These are phyloP conservation scores for Penicillium fuscoglaucum DNA, from an alignment of 2,329 filamentous ascomycete genomes.

Conservation along the genomic window DNA sequence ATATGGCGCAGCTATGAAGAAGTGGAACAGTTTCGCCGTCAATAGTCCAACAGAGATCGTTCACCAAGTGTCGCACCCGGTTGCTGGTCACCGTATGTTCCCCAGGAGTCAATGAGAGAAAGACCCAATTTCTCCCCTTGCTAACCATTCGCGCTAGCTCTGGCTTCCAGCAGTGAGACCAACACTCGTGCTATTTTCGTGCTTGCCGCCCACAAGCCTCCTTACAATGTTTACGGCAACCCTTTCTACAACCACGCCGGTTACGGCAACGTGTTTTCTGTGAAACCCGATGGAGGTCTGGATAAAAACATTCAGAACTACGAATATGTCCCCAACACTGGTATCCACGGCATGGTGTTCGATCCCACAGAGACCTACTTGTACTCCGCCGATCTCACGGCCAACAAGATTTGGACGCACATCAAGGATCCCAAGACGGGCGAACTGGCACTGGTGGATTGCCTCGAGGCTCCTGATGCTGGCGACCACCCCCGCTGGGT, in stretches of 20 bases:
- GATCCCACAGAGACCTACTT: slow-evolving; percentile 47
- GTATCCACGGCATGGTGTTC: slow-evolving; percentile 52
- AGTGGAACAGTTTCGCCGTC: slow-evolving; percentile 81
- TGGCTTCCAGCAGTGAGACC: slow-evolving; percentile 67
- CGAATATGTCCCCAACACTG: slow-evolving; percentile 46
- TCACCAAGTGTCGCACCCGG: slow-evolving; percentile 71
- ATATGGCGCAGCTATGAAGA: slow-evolving; percentile 91
- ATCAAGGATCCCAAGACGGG: slow-evolving; percentile 65
- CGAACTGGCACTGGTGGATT: slow-evolving; percentile 67
- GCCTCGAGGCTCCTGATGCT: slow-evolving; percentile 67
- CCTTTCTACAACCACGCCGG: slow-evolving; percentile 87
- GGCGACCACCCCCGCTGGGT: slow-evolving; percentile 86
- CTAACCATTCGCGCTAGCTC: slow-evolving; percentile 50
- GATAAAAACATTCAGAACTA: slow-evolving; percentile 48
- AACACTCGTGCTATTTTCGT: slow-evolving; percentile 90
- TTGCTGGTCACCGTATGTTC: slow-evolving; percentile 68
- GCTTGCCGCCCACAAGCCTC: slow-evolving; percentile 73
- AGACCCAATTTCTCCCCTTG: background rate
- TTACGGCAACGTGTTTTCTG: slow-evolving; percentile 68
- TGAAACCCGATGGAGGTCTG: slow-evolving; percentile 44
- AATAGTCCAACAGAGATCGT: slow-evolving; percentile 72
- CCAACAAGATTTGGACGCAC: slow-evolving; percentile 72
- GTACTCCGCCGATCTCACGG: slow-evolving; percentile 51
- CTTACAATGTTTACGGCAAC: slow-evolving; percentile 83
- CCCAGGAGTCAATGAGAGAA: background rate